Percentiles rank a stretch among this genome's conserved stretches.
These are phyloP conservation scores for Loxodes magnus DNA, from an alignment of 73 alveolate genomes.

Conservation along the genomic window DNA sequence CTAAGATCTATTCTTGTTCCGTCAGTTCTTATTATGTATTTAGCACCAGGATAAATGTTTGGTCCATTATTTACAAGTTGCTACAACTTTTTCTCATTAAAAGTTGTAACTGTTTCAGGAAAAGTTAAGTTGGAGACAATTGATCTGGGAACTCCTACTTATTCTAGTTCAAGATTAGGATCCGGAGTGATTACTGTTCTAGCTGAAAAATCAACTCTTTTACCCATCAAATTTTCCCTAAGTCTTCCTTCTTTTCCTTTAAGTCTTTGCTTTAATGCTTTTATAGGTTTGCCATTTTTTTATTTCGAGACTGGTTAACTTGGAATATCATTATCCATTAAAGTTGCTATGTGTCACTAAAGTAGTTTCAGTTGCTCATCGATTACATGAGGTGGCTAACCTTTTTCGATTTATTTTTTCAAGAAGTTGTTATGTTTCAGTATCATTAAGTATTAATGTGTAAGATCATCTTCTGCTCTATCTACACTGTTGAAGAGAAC, in stretches of 20 bases:
- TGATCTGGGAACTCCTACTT: slow-evolving; percentile 93
- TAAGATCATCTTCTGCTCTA: slow-evolving; percentile 87
- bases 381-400: slow-evolving; percentile 45
- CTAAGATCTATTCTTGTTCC: slow-evolving; percentile 67
- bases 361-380: slow-evolving; percentile 46
- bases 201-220: slow-evolving; percentile 99
- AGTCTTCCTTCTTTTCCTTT: slow-evolving; percentile 99
- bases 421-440: slow-evolving; percentile 53
- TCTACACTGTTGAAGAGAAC: slow-evolving; percentile 55
- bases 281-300: slow-evolving; percentile 82
- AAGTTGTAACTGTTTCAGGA: slow-evolving; percentile 96
- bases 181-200: slow-evolving; percentile 99
- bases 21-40: slow-evolving; percentile 74
- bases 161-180: slow-evolving; percentile 96
- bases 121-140: slow-evolving; percentile 91
- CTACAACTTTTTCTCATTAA: slow-evolving; percentile 67
- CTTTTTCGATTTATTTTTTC: slow-evolving; percentile 19
- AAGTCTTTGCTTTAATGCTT: slow-evolving; percentile 45
- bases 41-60: slow-evolving; percentile 92
- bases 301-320: slow-evolving; percentile 62
- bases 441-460: slow-evolving; percentile 75
- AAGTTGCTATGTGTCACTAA: slow-evolving; percentile 87
- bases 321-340: slow-evolving; percentile 85
- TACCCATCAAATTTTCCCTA: slow-evolving; percentile 99
- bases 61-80: slow-evolving; percentile 91